Evolutionary conservation across 1,139 yeast genomes (phyloP).

Genomic region (Candida freyschussii): DNA sequence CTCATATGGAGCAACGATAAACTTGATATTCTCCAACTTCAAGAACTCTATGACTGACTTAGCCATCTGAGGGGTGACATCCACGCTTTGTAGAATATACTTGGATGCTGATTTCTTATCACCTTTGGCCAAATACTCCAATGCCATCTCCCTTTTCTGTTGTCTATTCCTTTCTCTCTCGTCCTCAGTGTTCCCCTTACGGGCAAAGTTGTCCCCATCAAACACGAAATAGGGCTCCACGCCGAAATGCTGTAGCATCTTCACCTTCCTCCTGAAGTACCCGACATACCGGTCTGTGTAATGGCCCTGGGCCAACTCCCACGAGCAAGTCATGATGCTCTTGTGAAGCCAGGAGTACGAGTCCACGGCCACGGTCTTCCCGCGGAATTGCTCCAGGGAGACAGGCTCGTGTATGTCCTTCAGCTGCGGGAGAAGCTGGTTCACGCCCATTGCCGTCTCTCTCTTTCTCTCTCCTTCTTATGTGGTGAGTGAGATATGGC

Average conservation of each 20-base stretch:
- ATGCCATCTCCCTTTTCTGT: constrained; percentile 55
- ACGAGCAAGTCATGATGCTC: constrained; percentile 78
- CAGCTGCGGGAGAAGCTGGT: constrained; percentile 70
- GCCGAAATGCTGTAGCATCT: constrained; percentile 60
- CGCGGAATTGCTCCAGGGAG: constrained; percentile 57
- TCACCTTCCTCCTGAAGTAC: constrained; percentile 55
- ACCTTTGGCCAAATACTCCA: constrained; percentile 45
- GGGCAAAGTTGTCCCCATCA: constrained; percentile 86
- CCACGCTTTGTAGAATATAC: constrained; percentile 73
- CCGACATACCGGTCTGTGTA: constrained; percentile 66
- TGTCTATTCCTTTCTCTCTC: constrained; percentile 55
- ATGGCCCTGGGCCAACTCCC: constrained; percentile 66
- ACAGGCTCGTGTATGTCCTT: constrained; percentile 65
- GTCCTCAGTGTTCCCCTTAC: constrained; percentile 69
- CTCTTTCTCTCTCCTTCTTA: too few relatives aligned
- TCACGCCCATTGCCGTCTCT: constrained; percentile 91
- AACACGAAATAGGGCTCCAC: constrained; percentile 86
- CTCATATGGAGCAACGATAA: constrained; percentile 95
- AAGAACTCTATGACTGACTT: constrained; percentile 74
- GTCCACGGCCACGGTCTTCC: constrained; percentile 83
- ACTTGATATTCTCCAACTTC: constrained; percentile 53
- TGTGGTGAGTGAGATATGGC: too few relatives aligned
- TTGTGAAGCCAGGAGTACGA: constrained; percentile 97
- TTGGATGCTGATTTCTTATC: constrained; percentile 58
- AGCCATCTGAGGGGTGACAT: constrained; percentile 89